Evolutionary conservation across 106 monocot species (phyloP), one percentile per base, ranked within the genome.

Genomic region (Phalaenopsis aphrodite): DNA sequence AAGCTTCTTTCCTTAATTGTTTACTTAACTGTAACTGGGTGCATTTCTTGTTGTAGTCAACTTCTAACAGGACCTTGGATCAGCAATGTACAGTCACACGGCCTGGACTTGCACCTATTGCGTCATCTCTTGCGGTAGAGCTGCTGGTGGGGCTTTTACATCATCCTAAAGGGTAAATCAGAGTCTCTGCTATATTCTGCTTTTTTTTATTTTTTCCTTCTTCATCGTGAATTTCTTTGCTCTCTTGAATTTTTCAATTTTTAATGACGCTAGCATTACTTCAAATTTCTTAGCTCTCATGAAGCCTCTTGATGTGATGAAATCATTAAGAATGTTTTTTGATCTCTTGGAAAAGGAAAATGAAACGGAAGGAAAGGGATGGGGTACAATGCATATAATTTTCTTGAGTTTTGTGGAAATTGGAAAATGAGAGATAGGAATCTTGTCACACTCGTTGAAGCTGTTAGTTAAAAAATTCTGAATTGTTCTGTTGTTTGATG

Each of bases 71-170:
- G 42, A 91, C 99, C n/a, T 78, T 99, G 82, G 99, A 99, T 78
- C 99, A 99, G 78, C 99, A 99, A 78, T 99, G 99, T 55, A 99
- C 95, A 56, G 99, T 99, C 57, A 95, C 99, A 83, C 86, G 99
- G 9, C 99, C 99, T 47, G 99, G 93, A 36, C 78, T 95, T 21
- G 95, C 99, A 64, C 91, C 95, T 9, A 91, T 99, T 85, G 92
- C 95, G 80, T 94, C 98, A 84, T 84, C 92, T 5, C 85, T 88
- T 52, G 94, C 97, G 30, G 99, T 95, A 4, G 99, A 99, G 72
- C 78, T 99, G 42, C 78, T 99, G 42, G 91, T 93, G 56, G 90
- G 92, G 55, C 81, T 99, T 84, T 79, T 99, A 75, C 91, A 99
- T 86, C 93, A 95, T 84, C 95, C 95, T 19, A 72, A 95, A 47